A percentile compares a stretch with the other conserved stretches of the same genome.
phyloP scores from a whole-genome alignment of 352 stramenopile genomes.

The Plasmopara viticola region DNA sequence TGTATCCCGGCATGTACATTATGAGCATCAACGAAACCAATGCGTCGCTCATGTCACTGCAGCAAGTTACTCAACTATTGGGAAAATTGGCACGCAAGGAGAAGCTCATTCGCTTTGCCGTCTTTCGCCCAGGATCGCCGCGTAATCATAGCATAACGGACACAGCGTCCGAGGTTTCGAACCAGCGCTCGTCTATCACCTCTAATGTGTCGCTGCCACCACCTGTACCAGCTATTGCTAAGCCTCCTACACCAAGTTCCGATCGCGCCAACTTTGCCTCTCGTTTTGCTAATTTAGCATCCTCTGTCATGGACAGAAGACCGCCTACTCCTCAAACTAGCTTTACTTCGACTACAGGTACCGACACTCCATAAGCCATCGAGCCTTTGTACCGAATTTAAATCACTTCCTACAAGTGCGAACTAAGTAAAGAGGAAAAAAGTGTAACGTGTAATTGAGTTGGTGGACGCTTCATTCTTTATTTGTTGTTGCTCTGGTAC shows the following conservation, averaged over 20 bases:
- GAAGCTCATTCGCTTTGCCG: constrained; percentile 75
- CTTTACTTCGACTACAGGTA: constrained; percentile 14
- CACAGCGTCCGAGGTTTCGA: constrained; percentile 42
- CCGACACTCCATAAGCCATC: constrained; percentile 24
- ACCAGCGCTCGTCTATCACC: constrained; percentile 32
- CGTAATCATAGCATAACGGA: constrained; percentile 33
- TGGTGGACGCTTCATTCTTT: constrained; percentile 4
- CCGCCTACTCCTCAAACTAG: constrained; percentile 24
- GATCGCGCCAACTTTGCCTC: constrained; percentile 34
- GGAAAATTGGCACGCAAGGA: constrained; percentile 70
- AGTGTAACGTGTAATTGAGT: too few species aligned
- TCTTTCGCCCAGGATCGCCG: constrained; percentile 54
- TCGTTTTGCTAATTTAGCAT: constrained; percentile 56
- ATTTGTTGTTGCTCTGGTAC: constrained; percentile 21
- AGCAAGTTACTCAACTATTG: constrained; percentile 60
- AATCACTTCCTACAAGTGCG: constrained; percentile 6
- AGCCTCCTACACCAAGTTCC: constrained; percentile 28
- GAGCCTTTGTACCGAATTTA: constrained; percentile 46
- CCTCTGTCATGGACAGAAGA: constrained; percentile 51
- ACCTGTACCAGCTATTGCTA: constrained; percentile 28
- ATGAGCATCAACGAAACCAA: constrained; percentile 85
- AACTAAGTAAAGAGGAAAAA: too few species aligned
- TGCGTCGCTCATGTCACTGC: constrained; percentile 74
- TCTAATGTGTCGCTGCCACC: constrained; percentile 29
- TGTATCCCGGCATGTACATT: constrained; percentile 79